phyloP scores from a whole-genome alignment of 169 alveolate genomes.

The Amoebophrya sp. region DNA sequence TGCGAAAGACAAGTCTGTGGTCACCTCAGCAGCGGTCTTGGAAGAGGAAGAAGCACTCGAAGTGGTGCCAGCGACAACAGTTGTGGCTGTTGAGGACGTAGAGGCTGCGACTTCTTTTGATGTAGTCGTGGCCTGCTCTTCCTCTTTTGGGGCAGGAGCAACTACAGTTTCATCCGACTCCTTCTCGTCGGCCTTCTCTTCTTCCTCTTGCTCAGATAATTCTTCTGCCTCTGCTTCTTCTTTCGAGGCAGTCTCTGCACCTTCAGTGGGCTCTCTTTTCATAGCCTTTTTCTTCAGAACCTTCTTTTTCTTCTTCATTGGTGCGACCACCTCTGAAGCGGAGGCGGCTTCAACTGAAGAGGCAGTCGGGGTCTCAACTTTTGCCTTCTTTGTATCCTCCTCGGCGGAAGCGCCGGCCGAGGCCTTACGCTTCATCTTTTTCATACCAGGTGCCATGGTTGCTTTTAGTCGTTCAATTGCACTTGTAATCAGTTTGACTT shows the following conservation, averaged over 20 bases:
- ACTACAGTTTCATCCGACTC: background rate
- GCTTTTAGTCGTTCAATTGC: too few relatives aligned
- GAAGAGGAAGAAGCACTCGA: background rate
- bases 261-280: too few relatives aligned
- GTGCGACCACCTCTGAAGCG: background rate
- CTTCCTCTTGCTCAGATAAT: background rate
- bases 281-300: background rate
- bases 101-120: background rate
- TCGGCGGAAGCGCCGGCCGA: background rate
- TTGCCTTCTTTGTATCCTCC: background rate
- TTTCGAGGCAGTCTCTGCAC: too few relatives aligned
- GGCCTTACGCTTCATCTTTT: background rate
- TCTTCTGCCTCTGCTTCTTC: background rate
- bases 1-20: background rate
- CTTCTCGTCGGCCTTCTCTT: background rate
- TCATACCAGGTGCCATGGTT: background rate
- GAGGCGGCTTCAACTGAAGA: background rate
- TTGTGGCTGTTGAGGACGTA: too few relatives aligned
- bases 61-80: too few relatives aligned
- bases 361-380: background rate
- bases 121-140: background rate
- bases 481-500: too few relatives aligned
- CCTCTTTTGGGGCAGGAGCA: conserved; percentile 30
- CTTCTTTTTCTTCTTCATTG: background rate
- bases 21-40: background rate